phyloP scores from a whole-genome alignment of 805 yeast species.

The Yarrowia bubula region DNA sequence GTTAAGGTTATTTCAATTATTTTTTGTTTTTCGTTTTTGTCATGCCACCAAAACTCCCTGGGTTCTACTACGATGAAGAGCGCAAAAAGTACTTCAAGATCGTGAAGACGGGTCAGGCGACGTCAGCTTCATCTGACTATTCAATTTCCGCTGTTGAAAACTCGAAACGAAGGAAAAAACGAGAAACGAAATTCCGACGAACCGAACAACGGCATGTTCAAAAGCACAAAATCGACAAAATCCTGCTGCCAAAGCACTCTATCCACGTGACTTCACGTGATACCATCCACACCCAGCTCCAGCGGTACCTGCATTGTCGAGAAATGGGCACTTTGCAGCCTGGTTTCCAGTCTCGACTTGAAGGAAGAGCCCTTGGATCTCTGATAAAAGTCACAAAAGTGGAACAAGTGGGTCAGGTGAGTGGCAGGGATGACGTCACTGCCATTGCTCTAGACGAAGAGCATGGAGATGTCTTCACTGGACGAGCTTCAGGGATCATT shows the following conservation, averaged over 20 bases:
- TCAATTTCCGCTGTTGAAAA: conserved; percentile 32
- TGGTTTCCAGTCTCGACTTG: not conserved
- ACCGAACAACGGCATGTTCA: conserved; percentile 9
- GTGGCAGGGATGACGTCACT: conserved; percentile 1
- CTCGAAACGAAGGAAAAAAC: conserved; percentile 28
- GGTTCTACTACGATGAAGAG: conserved; percentile 32
- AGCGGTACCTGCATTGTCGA: conserved; percentile 7
- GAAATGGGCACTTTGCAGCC: conserved; percentile 9
- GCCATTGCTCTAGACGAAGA: not conserved
- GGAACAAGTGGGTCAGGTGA: conserved; percentile 11
- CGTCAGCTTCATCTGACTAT: conserved; percentile 32
- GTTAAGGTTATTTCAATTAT: too few species aligned
- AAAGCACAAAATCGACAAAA: conserved; percentile 18
- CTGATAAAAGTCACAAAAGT: not conserved
- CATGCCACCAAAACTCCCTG: conserved; percentile 31
- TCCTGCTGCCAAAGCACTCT: conserved; percentile 19
- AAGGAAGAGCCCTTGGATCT: not conserved
- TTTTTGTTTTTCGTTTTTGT: not conserved
- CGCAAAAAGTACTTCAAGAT: conserved; percentile 35
- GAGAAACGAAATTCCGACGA: conserved; percentile 19
- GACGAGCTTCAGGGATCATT: conserved; percentile 4
- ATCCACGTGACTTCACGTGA: conserved; percentile 26
- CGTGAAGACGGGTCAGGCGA: conserved; percentile 32
- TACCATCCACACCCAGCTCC: conserved; percentile 24
- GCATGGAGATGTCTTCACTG: conserved; percentile 7